Conservation (phyloP, 2,329 filamentous ascomycete genomes). For the Fusarium equiseti region DNA sequence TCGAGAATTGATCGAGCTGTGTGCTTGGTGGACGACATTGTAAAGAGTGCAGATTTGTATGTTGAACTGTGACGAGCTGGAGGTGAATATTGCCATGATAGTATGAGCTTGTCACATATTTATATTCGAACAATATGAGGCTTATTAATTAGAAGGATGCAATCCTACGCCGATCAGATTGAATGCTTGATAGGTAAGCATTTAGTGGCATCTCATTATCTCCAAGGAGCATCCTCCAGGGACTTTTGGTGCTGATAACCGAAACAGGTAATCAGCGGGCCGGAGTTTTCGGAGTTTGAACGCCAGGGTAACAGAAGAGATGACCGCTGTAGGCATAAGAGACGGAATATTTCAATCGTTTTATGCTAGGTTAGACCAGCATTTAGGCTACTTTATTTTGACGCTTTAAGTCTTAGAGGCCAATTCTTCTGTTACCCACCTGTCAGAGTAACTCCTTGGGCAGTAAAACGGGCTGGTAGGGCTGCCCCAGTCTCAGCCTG, state of each 20-base stretch:
- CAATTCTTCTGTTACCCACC: no score
- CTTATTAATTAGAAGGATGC: constrained; percentile 6
- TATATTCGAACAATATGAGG: not conserved
- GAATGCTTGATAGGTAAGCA: not conserved
- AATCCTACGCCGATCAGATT: not conserved
- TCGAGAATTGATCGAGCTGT: constrained; percentile 48
- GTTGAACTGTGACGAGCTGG: no score
- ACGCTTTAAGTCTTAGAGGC: no score
- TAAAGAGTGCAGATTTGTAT: not conserved
- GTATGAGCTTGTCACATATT: not conserved
- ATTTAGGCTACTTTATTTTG: no score
- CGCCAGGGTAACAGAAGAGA: no score
- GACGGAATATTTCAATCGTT: no score
- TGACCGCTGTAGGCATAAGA: no score
- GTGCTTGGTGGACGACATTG: constrained; percentile 20
- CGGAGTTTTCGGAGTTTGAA: constrained; percentile 32
- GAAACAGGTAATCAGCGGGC: constrained; percentile 4
- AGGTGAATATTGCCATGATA: not conserved
- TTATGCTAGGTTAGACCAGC: no score
- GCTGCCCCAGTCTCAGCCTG: not conserved
- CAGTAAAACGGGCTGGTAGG: not conserved
- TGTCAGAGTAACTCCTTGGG: not conserved
- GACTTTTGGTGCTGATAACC: constrained; percentile 20
- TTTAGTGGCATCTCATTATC: not conserved
- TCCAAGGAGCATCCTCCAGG: constrained; percentile 25